Evolutionary conservation across 129 eudicot genomes (phyloP), one percentile per base, ranked within the genome.

Genomic region (Centella asiatica): DNA sequence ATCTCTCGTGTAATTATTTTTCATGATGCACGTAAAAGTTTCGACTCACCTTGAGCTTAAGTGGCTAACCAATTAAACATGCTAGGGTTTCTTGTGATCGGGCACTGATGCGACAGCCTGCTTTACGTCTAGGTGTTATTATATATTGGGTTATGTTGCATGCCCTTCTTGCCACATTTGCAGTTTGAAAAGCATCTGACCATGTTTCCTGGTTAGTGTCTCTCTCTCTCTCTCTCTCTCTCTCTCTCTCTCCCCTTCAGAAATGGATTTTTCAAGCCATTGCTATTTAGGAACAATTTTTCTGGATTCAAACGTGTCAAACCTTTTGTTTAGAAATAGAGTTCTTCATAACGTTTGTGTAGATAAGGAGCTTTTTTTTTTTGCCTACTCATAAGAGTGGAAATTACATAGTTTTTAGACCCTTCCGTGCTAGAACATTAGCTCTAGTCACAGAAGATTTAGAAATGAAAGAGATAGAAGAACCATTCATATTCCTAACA

Each of bases 51-150:
- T n/a, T n/a, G n/a, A 33, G 56, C 13, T 23, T 36, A 1, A 32
- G 1, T 33, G 1, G n/a, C n/a, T n/a, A 57, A 57, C 46, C 28
- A 57, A 36, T 77, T 39, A 40, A 28, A 53, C 60, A 13, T 72
- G 54, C 45, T 62, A 90, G 98, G 98, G 83, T 90, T 64, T 87
- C 98, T 39, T 90, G 98, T 69, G 98, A 90, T 67, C 85, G 98
- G 50, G 73, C 95, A 23, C 78, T 90, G 51, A 87, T 87, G 93
- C 89, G 98, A 44, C 95, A 87, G 71, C 98, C 98, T 76, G 90
- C 79, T 72, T 62, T 90, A 37, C 85, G 98, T 20, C 81, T 90
- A 71, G 83, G 98, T 74, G 81, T 90, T 65, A 90, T 90, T 55
- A 58, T 90, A 55, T 90, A 90, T 47, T 90, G 98, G 98, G 83